A percentile compares a stretch with the other conserved stretches of the same genome.
phyloP scores from a whole-genome alignment of 1,284 basidiomycete species.

The Anthracocystis panici-leucophaei region DNA sequence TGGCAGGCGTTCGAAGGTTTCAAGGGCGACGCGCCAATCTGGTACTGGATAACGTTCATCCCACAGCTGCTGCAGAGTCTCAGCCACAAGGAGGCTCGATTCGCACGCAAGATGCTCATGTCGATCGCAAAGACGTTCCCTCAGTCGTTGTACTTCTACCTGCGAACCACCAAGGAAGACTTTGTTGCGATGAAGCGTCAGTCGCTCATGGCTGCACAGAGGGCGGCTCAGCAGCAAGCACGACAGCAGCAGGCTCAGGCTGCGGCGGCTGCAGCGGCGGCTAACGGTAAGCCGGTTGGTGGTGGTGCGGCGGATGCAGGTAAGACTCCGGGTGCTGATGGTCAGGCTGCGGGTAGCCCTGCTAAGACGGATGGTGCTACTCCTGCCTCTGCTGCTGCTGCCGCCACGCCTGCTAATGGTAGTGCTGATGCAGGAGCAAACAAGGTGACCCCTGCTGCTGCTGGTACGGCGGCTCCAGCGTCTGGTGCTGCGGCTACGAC shows the following conservation, averaged over 20 bases:
- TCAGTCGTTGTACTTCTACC: constrained; percentile 94
- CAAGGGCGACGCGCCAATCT: constrained; percentile 94
- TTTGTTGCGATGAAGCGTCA: constrained; percentile 71
- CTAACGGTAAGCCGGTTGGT: constrained; percentile 30
- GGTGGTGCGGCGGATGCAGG: constrained; percentile 9
- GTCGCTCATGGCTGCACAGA: constrained; percentile 53
- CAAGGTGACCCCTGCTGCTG: constrained; percentile 13
- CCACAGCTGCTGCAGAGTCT: constrained; percentile 94
- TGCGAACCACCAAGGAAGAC: constrained; percentile 94
- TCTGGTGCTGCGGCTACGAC: constrained; percentile 2
- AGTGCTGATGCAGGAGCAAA: constrained; percentile 6
- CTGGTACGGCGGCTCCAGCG: constrained; percentile 9
- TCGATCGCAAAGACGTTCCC: constrained; percentile 93
- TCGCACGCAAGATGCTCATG: constrained; percentile 88
- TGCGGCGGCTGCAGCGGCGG: constrained; percentile 23
- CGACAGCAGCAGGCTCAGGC: constrained; percentile 66
- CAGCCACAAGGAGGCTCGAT: constrained; percentile 90
- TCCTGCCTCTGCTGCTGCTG: constrained; percentile 15
- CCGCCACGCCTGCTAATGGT: constrained; percentile 13
- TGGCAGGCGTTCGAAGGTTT: constrained; percentile 93
- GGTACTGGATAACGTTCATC: constrained; percentile 99
- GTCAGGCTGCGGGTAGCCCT: constrained; percentile 25
- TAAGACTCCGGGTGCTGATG: constrained; percentile 24
- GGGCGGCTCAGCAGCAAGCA: constrained; percentile 71
- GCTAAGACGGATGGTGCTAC: constrained; percentile 29